phyloP scores from a whole-genome alignment of 2,329 filamentous ascomycete genomes.

The Fusarium falciforme region DNA sequence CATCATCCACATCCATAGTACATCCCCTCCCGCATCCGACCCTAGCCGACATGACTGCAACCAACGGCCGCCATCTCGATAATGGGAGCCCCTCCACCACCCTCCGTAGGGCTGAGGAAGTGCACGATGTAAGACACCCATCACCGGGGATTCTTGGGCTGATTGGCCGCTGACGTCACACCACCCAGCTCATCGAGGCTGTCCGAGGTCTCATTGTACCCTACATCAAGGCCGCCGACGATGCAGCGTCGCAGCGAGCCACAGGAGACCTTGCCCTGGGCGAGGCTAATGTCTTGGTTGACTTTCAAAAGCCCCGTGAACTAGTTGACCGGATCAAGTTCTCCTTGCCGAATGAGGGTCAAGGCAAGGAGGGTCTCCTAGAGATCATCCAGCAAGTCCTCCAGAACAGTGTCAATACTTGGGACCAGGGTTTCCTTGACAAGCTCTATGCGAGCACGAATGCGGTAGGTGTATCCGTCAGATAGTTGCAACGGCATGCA shows the following conservation, averaged over 20 bases:
- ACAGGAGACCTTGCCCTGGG: conserved; percentile 61
- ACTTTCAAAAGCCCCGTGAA: conserved; percentile 69
- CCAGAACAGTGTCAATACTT: conserved; percentile 95
- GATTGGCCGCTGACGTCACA: conserved; percentile 38
- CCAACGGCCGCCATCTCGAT: conserved; percentile 29
- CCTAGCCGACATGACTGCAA: conserved; percentile 42
- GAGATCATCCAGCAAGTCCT: conserved; percentile 77
- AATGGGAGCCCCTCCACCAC: conserved; percentile 38
- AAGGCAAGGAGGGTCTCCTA: conserved; percentile 79
- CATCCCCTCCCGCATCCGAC: conserved; percentile 5
- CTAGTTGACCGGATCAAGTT: conserved; percentile 67
- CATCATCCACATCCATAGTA: neutral
- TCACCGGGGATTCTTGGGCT: neutral
- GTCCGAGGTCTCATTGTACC: conserved; percentile 76
- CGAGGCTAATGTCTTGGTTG: conserved; percentile 70
- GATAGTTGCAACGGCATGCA: neutral
- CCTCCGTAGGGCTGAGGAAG: conserved; percentile 48
- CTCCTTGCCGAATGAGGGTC: conserved; percentile 67
- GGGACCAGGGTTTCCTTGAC: conserved; percentile 96
- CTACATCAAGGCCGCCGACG: conserved; percentile 78
- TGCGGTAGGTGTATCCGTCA: conserved; percentile 63
- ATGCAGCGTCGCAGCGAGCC: conserved; percentile 63
- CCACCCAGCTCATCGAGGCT: conserved; percentile 71
- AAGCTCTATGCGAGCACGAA: conserved; percentile 95
- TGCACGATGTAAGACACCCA: conserved; percentile 45